These are phyloP conservation scores for Diplodia scrobiculata DNA, from an alignment of 2,329 filamentous ascomycete species.

Conservation along the genomic window DNA sequence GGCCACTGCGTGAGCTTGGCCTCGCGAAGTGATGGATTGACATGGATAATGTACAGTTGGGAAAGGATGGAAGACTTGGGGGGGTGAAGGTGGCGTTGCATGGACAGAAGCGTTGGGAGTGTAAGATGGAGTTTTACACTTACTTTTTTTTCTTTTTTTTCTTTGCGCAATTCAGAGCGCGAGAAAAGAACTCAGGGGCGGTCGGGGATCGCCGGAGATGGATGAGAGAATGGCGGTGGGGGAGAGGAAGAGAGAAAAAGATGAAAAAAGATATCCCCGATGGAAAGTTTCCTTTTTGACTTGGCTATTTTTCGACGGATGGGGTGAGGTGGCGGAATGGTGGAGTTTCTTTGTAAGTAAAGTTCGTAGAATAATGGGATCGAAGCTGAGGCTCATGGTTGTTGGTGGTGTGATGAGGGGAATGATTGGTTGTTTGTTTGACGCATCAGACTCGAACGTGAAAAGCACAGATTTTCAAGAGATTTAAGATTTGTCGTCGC, in stretches of 20 bases:
- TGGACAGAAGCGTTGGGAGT: too few relatives aligned
- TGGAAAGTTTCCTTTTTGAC: neutral
- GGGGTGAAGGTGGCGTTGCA: too few relatives aligned
- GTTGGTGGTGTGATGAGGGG: neutral
- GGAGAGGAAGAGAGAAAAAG: neutral
- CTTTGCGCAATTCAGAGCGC: too few relatives aligned
- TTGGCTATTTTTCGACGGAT: neutral
- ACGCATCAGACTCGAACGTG: too few relatives aligned
- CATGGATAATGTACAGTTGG: too few relatives aligned
- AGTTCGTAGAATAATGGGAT: neutral
- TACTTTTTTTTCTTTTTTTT: too few relatives aligned
- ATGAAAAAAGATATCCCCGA: conserved; percentile 10
- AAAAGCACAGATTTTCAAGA: too few relatives aligned
- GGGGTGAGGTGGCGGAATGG: neutral
- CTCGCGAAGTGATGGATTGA: neutral
- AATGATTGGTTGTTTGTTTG: too few relatives aligned
- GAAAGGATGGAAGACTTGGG: neutral
- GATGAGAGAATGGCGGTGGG: neutral
- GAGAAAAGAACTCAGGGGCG: neutral
- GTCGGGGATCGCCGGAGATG: neutral
- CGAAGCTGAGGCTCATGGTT: neutral
- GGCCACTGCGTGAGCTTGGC: neutral
- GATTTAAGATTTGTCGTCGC: too few relatives aligned
- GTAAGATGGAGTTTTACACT: too few relatives aligned
- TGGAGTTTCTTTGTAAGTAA: neutral